phyloP scores from a whole-genome alignment of 495 filamentous ascomycete species.

The Daldinia grandis region DNA sequence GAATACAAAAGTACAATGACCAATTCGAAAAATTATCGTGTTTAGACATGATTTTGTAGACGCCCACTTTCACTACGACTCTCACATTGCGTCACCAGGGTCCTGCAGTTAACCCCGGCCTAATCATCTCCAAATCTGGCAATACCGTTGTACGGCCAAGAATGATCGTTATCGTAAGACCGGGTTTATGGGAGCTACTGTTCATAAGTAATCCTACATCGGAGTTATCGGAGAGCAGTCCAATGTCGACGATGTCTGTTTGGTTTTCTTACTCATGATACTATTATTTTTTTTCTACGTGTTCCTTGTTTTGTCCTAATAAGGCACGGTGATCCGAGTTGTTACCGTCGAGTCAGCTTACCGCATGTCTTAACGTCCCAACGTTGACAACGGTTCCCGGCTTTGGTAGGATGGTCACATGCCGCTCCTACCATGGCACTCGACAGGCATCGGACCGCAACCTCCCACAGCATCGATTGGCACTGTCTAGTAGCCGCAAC shows the following conservation, averaged over 20 bases:
- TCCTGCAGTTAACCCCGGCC: slow-evolving; percentile 14
- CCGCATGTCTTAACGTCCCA: slow-evolving; percentile 32
- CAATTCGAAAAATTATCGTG: not conserved
- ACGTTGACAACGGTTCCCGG: slow-evolving; percentile 19
- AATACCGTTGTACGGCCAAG: slow-evolving; percentile 23
- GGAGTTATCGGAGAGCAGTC: slow-evolving; percentile 15
- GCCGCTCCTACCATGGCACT: slow-evolving; percentile 16
- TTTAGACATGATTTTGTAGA: slow-evolving; percentile 2
- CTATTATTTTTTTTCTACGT: slow-evolving; percentile 11
- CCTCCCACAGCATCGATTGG: slow-evolving; percentile 32
- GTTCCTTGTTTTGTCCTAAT: slow-evolving; percentile 7
- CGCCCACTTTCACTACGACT: slow-evolving; percentile 2
- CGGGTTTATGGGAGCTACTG: slow-evolving; percentile 18
- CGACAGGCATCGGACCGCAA: slow-evolving; percentile 37
- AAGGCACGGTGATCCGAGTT: slow-evolving; percentile 30
- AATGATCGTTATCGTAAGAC: slow-evolving; percentile 29
- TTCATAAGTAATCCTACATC: slow-evolving; percentile 25
- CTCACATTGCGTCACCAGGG: slow-evolving; percentile 19
- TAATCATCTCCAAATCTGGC: slow-evolving; percentile 5
- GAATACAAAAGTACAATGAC: not conserved
- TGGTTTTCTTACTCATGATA: slow-evolving; percentile 1
- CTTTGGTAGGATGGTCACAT: slow-evolving; percentile 31
- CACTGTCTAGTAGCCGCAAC: slow-evolving; percentile 21
- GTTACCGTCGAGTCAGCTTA: slow-evolving; percentile 39
- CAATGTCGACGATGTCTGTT: slow-evolving; percentile 10